Base-by-base conservation (phyloP, 306 rosid genomes). In the Sicyos edulis region DNA sequence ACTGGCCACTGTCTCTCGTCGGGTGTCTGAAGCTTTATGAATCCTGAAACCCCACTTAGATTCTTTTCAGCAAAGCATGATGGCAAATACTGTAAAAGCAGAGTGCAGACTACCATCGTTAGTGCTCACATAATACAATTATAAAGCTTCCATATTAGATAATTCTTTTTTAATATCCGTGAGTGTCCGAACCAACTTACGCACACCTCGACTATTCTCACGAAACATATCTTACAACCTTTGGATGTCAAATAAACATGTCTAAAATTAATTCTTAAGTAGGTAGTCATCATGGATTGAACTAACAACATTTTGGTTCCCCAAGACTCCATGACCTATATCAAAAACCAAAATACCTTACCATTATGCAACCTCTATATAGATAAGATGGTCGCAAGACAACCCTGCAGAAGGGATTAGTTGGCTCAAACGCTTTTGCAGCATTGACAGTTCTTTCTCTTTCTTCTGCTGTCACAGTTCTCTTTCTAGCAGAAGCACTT, bases 361-460 rank as follows among this genome's bases (percentile, higher is more conserved):
- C 99, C 99, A 95, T 91, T 85, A 95, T 95, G 80, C 99, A 95
- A 26, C 99, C 99, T 77, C 92, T 88, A 37, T 95, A 95, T 51
- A 95, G 80, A 78, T 95, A 95, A 54, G 99, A 95, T 45, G 99
- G 99, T 37, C 99, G 88, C 73, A 95, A 77, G 78, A 95, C 99
- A 19, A 95, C 99, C 71, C 97, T 80, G 34, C 96, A 95, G 75
- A 95, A 95, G 37, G 99, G 99, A 77, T 95, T 95, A 29, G 78
- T 8, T 0, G 99, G 99, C 82, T 91, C 96, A 74, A 89, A 88
- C 19, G 87, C 84, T 86, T 95, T 95, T 10, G 99, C 95, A 22
- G 83, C 75, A 62, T 85, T 91, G 24, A 91, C 50, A 54, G 89
- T 96, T 85, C 84, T 86, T 51, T 95, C 99, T 76, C 99, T 85